Conservation (phyloP, 2,329 filamentous ascomycete species). For the Venturia aucupariae region DNA sequence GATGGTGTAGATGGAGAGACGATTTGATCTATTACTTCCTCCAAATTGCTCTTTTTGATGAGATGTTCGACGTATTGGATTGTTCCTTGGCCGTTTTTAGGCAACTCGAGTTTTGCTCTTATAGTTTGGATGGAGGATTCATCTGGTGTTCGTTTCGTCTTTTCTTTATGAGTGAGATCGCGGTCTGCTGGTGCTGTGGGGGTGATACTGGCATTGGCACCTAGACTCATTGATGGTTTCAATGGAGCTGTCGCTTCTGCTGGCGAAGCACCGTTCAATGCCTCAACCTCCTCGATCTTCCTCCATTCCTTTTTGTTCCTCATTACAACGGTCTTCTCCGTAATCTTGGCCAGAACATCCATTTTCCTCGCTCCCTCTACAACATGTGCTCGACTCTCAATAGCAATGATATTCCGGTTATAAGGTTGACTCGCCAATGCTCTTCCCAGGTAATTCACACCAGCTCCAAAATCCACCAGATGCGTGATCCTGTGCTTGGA, state of each 20-base stretch:
- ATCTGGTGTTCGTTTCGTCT: background rate
- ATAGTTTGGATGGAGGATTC: background rate
- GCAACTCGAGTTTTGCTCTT: conserved; percentile 28
- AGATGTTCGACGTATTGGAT: conserved; percentile 71
- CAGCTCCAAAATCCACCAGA: conserved; percentile 90
- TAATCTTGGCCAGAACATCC: conserved; percentile 72
- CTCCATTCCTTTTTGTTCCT: conserved; percentile 76
- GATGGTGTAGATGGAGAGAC: background rate
- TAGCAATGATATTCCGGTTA: conserved; percentile 77
- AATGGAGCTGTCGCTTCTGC: conserved; percentile 16
- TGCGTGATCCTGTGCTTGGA: conserved; percentile 54
- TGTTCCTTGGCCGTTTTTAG: conserved; percentile 54
- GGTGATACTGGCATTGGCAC: background rate
- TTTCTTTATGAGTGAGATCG: conserved; percentile 2
- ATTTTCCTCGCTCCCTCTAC: conserved; percentile 76
- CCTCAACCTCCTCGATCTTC: conserved; percentile 34
- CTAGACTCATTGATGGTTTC: background rate
- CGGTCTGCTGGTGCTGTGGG: background rate
- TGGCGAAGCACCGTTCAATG: conserved; percentile 19
- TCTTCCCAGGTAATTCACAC: conserved; percentile 90
- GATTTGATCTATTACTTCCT: conserved; percentile 56
- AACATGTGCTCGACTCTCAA: conserved; percentile 80
- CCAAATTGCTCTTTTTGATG: conserved; percentile 64
- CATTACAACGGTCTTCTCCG: conserved; percentile 61
- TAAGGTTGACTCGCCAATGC: conserved; percentile 79